A percentile compares a stretch with the other conserved stretches of the same genome.
Conservation (phyloP, 2,329 filamentous ascomycete genomes). For the Aspergillus glaucus region DNA sequence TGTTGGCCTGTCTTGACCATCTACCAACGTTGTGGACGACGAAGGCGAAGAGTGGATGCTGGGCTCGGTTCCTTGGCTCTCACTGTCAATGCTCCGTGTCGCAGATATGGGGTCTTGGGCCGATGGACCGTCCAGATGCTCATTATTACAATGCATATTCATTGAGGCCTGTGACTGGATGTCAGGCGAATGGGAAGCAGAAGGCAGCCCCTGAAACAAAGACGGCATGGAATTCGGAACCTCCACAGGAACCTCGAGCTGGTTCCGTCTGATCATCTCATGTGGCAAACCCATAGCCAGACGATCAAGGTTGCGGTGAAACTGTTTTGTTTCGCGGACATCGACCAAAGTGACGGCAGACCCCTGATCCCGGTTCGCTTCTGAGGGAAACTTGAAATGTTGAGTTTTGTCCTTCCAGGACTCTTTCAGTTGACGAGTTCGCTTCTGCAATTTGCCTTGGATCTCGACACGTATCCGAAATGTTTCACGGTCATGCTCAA, state of each 20-base stretch:
- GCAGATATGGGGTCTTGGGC: too few relatives aligned
- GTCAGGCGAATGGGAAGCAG: too few relatives aligned
- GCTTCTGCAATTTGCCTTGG: slow-evolving; percentile 20
- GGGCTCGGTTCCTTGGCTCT: too few relatives aligned
- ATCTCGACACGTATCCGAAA: slow-evolving; percentile 27
- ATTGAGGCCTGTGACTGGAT: too few relatives aligned
- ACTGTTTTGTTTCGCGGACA: neutral
- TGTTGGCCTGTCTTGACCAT: too few relatives aligned
- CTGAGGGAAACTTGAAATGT: slow-evolving; percentile 1
- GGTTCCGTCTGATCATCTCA: slow-evolving; percentile 5
- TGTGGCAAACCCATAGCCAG: slow-evolving; percentile 2
- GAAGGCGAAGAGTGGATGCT: too few relatives aligned
- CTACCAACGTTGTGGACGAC: too few relatives aligned
- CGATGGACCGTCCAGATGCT: too few relatives aligned
- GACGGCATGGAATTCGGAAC: slow-evolving; percentile 3
- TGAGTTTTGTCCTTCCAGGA: neutral
- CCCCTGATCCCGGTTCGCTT: neutral
- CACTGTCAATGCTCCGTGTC: too few relatives aligned
- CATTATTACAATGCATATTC: too few relatives aligned
- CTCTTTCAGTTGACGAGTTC: slow-evolving; percentile 1
- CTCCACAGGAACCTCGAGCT: slow-evolving; percentile 1
- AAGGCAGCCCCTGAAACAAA: slow-evolving; percentile 2
- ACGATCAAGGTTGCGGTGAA: neutral
- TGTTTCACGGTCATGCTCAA: slow-evolving; percentile 22
- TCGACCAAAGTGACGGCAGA: slow-evolving; percentile 1